Base-by-base conservation (phyloP, 2,329 filamentous ascomycete genomes). In the Graphilbum ipis-grandicollis region DNA sequence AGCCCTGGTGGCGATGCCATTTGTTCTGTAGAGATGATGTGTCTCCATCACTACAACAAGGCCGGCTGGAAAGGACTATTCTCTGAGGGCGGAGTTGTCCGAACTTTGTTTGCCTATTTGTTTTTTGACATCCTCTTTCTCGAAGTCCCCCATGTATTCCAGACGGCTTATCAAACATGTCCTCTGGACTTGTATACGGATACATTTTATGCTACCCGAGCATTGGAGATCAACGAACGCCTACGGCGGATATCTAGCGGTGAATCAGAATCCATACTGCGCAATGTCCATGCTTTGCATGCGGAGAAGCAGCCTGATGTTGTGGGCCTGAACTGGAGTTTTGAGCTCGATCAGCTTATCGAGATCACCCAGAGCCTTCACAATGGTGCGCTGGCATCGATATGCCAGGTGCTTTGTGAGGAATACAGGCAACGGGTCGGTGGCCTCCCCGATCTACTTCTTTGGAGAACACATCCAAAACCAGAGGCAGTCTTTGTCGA, bases 31-130 rank as follows among this genome's bases (percentile, higher is more conserved):
- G 90, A 98, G 58, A 79, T 72, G 39, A 93, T 98, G 85, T 94
- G 86, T 52, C 65, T 98, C 28, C 85, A 76, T 32, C 72, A 79
- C 60, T 96, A 96, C 55, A 75, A 82, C 23, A 64, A 68, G 9
- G 65, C 79, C 36, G 88, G 86, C 3, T 96, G 84, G 78, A 93
- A 93, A 54, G 90, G 90, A 10, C 94, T 88, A 50, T 90, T 98
- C 56, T 74, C 79, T 15, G 90, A 98, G 62, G 84, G 85, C 25
- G 82, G 86, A 2, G 86, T 96, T 47, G 61, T 96, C 7, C 75
- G 85, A n/a, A 98, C 90, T 0, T 63, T 98, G 19, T 86, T 86
- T 55, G 79, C 76, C 13, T 88, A 90, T 50, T 71, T 98, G 15
- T 93, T 96, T 61, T 90, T 78, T 60, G 88, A 98, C 55, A 71